Conservation (phyloP, 202 grass and related monocot genomes). For the Carex sylvatica region DNA sequence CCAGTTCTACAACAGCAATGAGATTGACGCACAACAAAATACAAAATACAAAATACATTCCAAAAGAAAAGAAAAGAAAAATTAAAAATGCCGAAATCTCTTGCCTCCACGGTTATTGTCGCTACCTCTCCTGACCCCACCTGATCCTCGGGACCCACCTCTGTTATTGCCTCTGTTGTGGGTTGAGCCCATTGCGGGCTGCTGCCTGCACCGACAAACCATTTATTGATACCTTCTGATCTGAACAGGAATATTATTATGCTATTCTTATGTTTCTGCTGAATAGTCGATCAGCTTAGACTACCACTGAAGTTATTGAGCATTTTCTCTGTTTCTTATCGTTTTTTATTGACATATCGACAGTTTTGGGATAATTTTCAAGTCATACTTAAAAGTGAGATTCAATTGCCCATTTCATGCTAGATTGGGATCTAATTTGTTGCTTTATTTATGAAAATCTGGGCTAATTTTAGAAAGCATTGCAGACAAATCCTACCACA, state of each 20-base stretch:
- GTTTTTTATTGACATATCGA: not conserved
- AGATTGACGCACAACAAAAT: no score
- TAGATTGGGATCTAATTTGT: not conserved
- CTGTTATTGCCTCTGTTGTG: conserved; percentile 26
- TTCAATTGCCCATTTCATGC: not conserved
- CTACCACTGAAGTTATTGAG: not conserved
- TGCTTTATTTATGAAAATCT: not conserved
- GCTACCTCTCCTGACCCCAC: conserved; percentile 13
- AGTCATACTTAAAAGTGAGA: not conserved
- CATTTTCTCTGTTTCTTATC: not conserved
- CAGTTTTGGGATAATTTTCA: not conserved
- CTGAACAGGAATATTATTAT: not conserved
- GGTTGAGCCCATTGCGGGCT: conserved; percentile 13
- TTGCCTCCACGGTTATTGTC: conserved; percentile 14
- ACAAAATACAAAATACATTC: not conserved
- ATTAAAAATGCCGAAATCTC: conserved; percentile 12
- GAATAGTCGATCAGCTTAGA: not conserved
- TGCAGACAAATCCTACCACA: not conserved
- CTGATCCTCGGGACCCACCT: conserved; percentile 16
- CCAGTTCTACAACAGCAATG: not conserved
- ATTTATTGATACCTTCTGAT: not conserved
- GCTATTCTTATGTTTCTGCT: conserved; percentile 4
- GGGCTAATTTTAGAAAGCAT: not conserved
- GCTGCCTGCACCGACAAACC: conserved; percentile 24
- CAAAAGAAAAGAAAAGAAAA: not conserved